These are phyloP conservation scores for Rutstroemia sydowiana DNA, from an alignment of 2,329 filamentous ascomycete species.

Conservation along the genomic window DNA sequence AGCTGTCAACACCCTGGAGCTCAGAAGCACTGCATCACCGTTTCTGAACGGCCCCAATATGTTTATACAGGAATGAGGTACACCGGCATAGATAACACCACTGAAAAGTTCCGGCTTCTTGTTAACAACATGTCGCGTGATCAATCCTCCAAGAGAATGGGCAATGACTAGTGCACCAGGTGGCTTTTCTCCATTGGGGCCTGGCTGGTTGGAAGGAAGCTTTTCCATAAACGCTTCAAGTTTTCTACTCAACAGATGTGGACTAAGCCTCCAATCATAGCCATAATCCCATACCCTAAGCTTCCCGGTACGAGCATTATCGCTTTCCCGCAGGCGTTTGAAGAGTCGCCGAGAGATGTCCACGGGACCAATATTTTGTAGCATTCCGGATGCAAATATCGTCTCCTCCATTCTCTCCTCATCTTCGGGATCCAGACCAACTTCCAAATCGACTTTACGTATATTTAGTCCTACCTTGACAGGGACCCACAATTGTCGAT, in stretches of 20 bases:
- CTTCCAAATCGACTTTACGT: constrained; percentile 83
- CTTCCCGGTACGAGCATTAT: constrained; percentile 64
- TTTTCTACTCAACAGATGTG: constrained; percentile 62
- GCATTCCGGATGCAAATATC: constrained; percentile 81
- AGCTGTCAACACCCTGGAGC: constrained; percentile 81
- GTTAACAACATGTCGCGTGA: constrained; percentile 84
- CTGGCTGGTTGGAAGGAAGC: constrained; percentile 64
- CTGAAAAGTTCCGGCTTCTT: constrained; percentile 76
- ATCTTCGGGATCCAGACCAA: constrained; percentile 73
- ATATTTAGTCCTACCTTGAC: constrained; percentile 89
- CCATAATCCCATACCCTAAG: constrained; percentile 83
- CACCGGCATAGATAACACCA: constrained; percentile 78
- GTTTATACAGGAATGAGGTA: constrained; percentile 81
- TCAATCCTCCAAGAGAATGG: constrained; percentile 80
- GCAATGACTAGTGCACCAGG: constrained; percentile 75
- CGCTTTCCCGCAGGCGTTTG: constrained; percentile 65
- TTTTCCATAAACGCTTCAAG: constrained; percentile 67
- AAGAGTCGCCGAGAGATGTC: constrained; percentile 81
- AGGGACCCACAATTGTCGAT: constrained; percentile 89
- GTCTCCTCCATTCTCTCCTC: constrained; percentile 75
- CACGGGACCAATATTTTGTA: constrained; percentile 86
- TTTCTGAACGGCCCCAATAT: constrained; percentile 84
- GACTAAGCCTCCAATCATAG: constrained; percentile 90
- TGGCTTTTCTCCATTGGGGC: constrained; percentile 35
- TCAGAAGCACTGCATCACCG: constrained; percentile 86